These are phyloP conservation scores for Russula virescens DNA, from an alignment of 768 basidiomycete species.

Conservation along the genomic window DNA sequence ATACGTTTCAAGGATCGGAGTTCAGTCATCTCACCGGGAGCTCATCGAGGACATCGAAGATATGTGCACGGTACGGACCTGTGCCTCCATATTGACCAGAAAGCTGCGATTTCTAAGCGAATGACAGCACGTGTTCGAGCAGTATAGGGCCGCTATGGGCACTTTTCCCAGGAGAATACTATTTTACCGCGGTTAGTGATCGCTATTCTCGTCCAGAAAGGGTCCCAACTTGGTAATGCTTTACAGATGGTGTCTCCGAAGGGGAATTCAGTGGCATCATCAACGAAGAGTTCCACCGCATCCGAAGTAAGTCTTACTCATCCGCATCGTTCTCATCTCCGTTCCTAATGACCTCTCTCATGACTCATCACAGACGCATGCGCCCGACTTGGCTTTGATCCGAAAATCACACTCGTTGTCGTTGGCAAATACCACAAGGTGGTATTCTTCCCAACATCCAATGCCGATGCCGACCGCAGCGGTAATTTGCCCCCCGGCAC, in stretches of 20 bases:
- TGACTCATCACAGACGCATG: conserved; percentile 49
- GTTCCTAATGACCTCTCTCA: neutral
- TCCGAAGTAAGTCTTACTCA: conserved; percentile 32
- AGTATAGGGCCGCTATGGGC: conserved; percentile 50
- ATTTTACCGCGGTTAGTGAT: conserved; percentile 58
- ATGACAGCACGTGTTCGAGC: conserved; percentile 37
- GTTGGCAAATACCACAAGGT: conserved; percentile 75
- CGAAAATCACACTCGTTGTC: conserved; percentile 67
- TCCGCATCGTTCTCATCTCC: too few relatives aligned
- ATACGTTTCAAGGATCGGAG: conserved; percentile 53
- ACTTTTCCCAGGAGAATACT: conserved; percentile 56
- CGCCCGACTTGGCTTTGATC: conserved; percentile 44
- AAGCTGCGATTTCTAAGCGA: neutral
- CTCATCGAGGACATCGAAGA: conserved; percentile 64
- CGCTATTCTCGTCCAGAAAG: neutral
- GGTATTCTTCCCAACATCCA: conserved; percentile 41
- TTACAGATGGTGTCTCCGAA: conserved; percentile 47
- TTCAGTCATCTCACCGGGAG: conserved; percentile 62
- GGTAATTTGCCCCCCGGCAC: conserved; percentile 74
- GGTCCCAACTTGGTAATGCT: neutral
- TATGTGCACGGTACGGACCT: conserved; percentile 50
- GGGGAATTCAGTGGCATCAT: conserved; percentile 47
- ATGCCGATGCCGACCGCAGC: conserved; percentile 28
- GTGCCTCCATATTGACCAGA: neutral
- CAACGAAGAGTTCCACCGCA: conserved; percentile 44